Percentiles rank a stretch among this genome's conserved stretches.
Conservation (phyloP, 352 stramenopile genomes). For the Globisporangium takayamanum region DNA sequence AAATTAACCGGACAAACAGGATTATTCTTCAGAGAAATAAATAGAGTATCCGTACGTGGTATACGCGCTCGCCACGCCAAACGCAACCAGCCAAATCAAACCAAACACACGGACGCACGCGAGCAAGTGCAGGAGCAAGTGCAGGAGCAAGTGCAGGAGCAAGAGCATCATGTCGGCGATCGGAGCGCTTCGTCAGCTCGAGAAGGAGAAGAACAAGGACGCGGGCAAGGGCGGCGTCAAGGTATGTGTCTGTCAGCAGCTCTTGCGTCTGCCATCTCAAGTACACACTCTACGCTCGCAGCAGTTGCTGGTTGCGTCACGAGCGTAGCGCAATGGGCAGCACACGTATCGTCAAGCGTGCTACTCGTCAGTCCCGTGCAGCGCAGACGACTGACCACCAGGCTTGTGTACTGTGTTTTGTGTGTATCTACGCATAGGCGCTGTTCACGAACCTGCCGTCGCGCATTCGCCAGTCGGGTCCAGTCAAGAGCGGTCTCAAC, state of each 20-base stretch:
- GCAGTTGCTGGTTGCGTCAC: background rate
- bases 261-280: too few relatives aligned
- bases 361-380: background rate
- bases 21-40: too few relatives aligned
- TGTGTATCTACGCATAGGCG: conserved; percentile 18
- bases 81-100: background rate
- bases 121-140: conserved; percentile 1
- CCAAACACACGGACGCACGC: background rate
- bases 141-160: conserved; percentile 8
- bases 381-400: too few relatives aligned
- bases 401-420: background rate
- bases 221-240: conserved; percentile 50
- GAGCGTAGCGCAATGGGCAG: background rate
- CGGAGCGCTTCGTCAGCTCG: conserved; percentile 69
- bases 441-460: conserved; percentile 67
- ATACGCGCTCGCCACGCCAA: background rate
- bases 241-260: conserved; percentile 16
- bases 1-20: too few relatives aligned
- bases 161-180: conserved; percentile 70
- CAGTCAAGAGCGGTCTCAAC: conserved; percentile 50
- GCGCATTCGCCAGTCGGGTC: conserved; percentile 56
- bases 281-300: background rate
- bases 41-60: background rate
- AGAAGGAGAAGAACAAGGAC: conserved; percentile 80
- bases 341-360: background rate